Evolutionary conservation across 352 stramenopile species (phyloP).

Genomic region (Globisporangium uncinulatum): DNA sequence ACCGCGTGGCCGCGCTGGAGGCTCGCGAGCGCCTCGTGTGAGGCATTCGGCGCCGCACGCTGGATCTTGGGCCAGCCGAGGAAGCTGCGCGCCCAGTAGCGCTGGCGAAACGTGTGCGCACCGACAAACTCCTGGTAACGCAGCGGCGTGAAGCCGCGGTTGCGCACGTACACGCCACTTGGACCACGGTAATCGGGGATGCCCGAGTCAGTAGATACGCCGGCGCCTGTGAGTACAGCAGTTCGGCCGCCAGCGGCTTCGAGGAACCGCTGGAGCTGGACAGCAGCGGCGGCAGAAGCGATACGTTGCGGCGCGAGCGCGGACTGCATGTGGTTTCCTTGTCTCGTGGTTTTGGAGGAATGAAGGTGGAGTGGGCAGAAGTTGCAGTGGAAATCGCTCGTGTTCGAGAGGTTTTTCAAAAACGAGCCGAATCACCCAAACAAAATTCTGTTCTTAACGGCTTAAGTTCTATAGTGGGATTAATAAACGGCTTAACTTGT

Average conservation of each 20-base stretch:
- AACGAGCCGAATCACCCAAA: too few species aligned
- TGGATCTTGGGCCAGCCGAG: conserved; percentile 86
- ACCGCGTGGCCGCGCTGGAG: conserved; percentile 53
- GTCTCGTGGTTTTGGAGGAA: not conserved
- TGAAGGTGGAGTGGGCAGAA: too few species aligned
- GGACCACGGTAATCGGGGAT: conserved; percentile 97
- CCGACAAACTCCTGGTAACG: conserved; percentile 92
- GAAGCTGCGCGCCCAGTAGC: conserved; percentile 93
- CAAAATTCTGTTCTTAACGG: too few species aligned
- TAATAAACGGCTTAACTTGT: too few species aligned
- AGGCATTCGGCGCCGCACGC: conserved; percentile 75
- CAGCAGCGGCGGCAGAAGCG: conserved; percentile 15
- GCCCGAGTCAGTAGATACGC: conserved; percentile 95
- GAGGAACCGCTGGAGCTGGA: conserved; percentile 47
- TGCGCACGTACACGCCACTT: conserved; percentile 92
- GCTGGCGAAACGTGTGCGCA: conserved; percentile 71
- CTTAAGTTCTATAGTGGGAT: too few species aligned
- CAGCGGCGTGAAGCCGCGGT: conserved; percentile 93
- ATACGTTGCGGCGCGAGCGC: not conserved
- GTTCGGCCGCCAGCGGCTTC: conserved; percentile 42
- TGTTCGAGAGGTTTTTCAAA: too few species aligned
- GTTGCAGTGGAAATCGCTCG: too few species aligned
- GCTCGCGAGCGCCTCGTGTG: conserved; percentile 84
- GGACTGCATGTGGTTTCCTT: not conserved
- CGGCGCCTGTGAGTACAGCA: conserved; percentile 90